Evolutionary conservation across 2,329 filamentous ascomycete species (phyloP).

Genomic region (Aspergillus hortae): DNA sequence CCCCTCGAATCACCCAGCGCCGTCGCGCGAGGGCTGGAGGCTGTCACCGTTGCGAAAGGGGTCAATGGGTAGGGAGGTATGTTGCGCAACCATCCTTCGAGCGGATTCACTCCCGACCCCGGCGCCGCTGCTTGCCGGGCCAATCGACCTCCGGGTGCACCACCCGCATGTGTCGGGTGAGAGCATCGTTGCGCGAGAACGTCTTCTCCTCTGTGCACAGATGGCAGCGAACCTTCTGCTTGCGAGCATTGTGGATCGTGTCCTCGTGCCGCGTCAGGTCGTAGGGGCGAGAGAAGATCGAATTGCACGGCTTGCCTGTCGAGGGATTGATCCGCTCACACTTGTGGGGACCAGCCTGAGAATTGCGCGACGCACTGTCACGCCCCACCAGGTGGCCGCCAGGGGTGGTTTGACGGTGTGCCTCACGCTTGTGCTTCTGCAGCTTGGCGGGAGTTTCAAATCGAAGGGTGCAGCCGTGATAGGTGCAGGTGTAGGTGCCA

Average conservation of each 20-base stretch:
- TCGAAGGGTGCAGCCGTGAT: constrained; percentile 81
- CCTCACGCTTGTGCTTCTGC: constrained; percentile 94
- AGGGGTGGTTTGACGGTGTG: constrained; percentile 72
- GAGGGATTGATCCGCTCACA: constrained; percentile 93
- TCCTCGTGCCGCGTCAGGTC: constrained; percentile 95
- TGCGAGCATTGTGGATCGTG: constrained; percentile 91
- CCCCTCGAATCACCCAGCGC: constrained; percentile 5
- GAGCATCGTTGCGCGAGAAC: constrained; percentile 89
- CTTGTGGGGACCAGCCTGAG: constrained; percentile 86
- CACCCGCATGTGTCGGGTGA: constrained; percentile 90
- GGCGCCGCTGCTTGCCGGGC: constrained; percentile 59
- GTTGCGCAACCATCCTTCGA: background rate
- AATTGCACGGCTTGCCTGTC: constrained; percentile 91
- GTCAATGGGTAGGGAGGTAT: background rate
- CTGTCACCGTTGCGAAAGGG: constrained; percentile 2
- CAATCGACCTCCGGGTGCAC: constrained; percentile 87
- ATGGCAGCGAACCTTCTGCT: constrained; percentile 90
- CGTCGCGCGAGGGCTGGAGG: constrained; percentile 3
- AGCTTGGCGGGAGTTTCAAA: constrained; percentile 85
- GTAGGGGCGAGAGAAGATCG: constrained; percentile 91
- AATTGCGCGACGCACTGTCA: constrained; percentile 61
- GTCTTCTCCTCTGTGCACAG: constrained; percentile 95
- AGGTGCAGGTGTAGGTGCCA: constrained; percentile 94
- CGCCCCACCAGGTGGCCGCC: constrained; percentile 41
- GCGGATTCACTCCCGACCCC: constrained; percentile 31